Conservation (phyloP, 179 eudicot species). For the Spergularia azorica region DNA sequence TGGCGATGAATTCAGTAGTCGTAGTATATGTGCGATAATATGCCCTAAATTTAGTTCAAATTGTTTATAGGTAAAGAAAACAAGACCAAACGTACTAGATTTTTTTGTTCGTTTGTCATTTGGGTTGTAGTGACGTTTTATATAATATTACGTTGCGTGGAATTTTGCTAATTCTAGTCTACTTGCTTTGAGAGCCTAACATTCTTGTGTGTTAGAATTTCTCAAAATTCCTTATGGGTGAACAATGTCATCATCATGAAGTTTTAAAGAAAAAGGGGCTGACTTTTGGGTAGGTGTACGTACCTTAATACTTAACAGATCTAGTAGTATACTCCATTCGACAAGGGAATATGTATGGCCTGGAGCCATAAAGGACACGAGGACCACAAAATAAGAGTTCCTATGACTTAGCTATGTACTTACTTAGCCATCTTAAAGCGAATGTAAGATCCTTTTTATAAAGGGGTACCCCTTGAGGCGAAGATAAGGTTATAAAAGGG, state of each 20-base stretch:
- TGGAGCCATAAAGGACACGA: conserved; percentile 1
- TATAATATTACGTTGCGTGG: no score
- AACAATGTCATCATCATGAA: conserved; percentile 6
- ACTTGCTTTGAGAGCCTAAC: no score
- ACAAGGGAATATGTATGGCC: conserved; percentile 6
- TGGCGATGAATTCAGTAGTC: no score
- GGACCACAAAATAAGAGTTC: conserved; percentile 22
- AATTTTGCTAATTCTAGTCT: no score
- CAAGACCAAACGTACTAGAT: no score
- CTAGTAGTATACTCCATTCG: background rate
- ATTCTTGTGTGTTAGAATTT: no score
- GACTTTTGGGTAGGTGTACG: conserved; percentile 10
- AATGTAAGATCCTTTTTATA: conserved; percentile 26
- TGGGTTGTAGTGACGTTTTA: no score
- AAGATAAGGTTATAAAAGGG: conserved; percentile 26
- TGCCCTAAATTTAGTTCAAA: no score
- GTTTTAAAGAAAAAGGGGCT: background rate
- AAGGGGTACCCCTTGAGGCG: conserved; percentile 21
- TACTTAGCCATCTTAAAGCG: conserved; percentile 1
- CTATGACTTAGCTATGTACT: conserved; percentile 20
- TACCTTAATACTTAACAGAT: conserved; percentile 4
- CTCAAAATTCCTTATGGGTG: no score
- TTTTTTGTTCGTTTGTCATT: no score
- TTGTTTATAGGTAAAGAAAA: no score
- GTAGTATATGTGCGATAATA: no score